A percentile compares a stretch with the other conserved stretches of the same genome.
Conservation (phyloP, 129 eudicot genomes). For the Saussurea involucrata region DNA sequence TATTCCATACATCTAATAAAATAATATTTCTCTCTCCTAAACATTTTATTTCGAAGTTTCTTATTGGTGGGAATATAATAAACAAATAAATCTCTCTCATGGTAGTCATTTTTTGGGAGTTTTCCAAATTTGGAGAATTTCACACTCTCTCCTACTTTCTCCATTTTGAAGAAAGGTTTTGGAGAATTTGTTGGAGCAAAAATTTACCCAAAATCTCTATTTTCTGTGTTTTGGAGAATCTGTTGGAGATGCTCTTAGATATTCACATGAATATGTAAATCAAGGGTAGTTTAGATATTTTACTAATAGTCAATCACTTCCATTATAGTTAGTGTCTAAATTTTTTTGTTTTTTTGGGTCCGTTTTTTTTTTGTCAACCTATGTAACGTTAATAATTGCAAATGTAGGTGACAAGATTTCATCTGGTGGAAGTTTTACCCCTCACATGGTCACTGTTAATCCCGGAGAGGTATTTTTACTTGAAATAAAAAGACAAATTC, state of each 20-base stretch:
- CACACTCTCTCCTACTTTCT: background rate
- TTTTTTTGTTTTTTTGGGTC: background rate
- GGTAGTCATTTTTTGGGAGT: background rate
- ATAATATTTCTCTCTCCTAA: background rate
- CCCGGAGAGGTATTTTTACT: slow-evolving; percentile 67
- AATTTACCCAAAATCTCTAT: background rate
- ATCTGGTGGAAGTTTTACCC: slow-evolving; percentile 68
- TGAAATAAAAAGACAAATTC: background rate
- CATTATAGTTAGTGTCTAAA: background rate
- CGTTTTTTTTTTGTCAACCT: background rate
- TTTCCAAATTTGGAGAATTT: background rate
- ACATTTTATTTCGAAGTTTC: background rate
- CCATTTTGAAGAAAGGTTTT: background rate
- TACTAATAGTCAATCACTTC: background rate
- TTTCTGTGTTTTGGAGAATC: background rate
- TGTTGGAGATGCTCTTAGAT: background rate
- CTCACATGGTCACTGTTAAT: slow-evolving; percentile 69
- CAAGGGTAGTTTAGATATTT: background rate
- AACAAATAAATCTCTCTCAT: background rate
- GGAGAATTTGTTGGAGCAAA: background rate
- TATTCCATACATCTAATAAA: background rate
- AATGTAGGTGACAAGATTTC: slow-evolving; percentile 48
- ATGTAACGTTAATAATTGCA: background rate
- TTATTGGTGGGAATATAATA: background rate
- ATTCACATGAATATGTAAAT: background rate